Evolutionary conservation across 2,329 filamentous ascomycete genomes (phyloP).

Genomic region (Lasiodiplodia citricola): DNA sequence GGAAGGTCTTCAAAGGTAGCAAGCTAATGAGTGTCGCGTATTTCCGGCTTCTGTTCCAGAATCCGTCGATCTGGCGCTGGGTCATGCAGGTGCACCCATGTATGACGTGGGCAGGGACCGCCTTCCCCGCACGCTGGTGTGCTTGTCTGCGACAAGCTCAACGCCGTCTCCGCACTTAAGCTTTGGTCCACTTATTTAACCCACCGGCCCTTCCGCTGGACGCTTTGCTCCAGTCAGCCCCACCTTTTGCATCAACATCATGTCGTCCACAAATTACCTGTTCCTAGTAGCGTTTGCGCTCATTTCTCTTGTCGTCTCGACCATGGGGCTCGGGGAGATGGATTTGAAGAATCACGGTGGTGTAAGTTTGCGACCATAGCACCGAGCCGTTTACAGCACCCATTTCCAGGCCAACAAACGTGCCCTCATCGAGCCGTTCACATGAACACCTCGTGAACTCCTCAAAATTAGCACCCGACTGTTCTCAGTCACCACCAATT

Average conservation of each 20-base stretch:
- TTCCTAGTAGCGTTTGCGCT: background rate
- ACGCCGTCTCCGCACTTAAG: constrained; percentile 8
- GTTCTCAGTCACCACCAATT: too few relatives aligned
- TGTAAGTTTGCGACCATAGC: background rate
- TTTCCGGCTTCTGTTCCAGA: background rate
- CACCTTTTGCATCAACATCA: background rate
- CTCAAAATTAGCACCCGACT: too few relatives aligned
- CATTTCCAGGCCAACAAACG: too few relatives aligned
- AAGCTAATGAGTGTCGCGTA: too few relatives aligned
- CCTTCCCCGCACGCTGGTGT: constrained; percentile 5
- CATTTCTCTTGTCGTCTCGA: background rate
- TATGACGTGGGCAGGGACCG: background rate
- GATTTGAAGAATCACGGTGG: background rate
- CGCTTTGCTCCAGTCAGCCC: background rate
- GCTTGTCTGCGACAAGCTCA: constrained; percentile 14
- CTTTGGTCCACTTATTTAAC: background rate
- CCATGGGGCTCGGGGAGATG: background rate
- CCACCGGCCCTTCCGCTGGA: background rate
- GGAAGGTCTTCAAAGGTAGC: too few relatives aligned
- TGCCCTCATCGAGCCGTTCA: too few relatives aligned
- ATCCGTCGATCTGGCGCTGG: background rate
- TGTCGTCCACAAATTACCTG: background rate
- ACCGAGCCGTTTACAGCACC: background rate
- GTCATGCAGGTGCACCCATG: background rate
- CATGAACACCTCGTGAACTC: too few relatives aligned